phyloP scores from a whole-genome alignment of 495 filamentous ascomycete species.

The Aspergillus taichungensis region DNA sequence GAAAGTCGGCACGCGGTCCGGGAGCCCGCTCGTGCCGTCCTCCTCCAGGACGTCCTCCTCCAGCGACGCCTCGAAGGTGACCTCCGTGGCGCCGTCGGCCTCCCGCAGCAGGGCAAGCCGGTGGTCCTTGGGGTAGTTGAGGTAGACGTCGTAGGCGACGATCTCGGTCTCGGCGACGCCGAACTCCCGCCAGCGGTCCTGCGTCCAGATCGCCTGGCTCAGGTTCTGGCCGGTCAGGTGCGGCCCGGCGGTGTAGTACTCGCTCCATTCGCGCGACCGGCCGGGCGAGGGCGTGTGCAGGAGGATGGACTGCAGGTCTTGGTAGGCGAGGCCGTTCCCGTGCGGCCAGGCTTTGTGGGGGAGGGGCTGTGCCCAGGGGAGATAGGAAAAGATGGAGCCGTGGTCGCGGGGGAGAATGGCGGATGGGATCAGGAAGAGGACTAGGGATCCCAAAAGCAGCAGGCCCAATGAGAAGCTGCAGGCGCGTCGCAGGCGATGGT shows the following conservation, averaged over 20 bases:
- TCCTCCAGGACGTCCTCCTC: slow-evolving; percentile 82
- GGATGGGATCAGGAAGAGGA: slow-evolving; percentile 52
- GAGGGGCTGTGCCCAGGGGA: slow-evolving; percentile 32
- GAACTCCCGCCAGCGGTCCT: slow-evolving; percentile 74
- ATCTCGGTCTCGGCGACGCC: slow-evolving; percentile 66
- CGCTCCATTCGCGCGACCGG: slow-evolving; percentile 71
- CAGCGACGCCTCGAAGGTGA: slow-evolving; percentile 71
- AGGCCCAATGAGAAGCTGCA: slow-evolving; percentile 56
- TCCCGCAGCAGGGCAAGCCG: slow-evolving; percentile 68
- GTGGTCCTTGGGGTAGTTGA: slow-evolving; percentile 82
- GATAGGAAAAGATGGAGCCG: slow-evolving; percentile 33
- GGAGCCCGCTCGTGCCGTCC: slow-evolving; percentile 64
- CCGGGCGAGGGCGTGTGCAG: slow-evolving; percentile 59
- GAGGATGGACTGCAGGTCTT: slow-evolving; percentile 63
- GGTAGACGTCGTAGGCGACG: slow-evolving; percentile 76
- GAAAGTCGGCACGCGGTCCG: slow-evolving; percentile 80
- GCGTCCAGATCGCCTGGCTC: slow-evolving; percentile 80
- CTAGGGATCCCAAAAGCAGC: slow-evolving; percentile 46
- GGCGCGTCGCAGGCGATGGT: slow-evolving; percentile 58
- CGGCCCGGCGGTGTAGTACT: slow-evolving; percentile 81
- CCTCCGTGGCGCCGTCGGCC: slow-evolving; percentile 23
- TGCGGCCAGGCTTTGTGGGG: slow-evolving; percentile 34
- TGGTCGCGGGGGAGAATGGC: slow-evolving; percentile 25
- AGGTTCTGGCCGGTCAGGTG: slow-evolving; percentile 88
- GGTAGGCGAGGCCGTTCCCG: slow-evolving; percentile 47